Evolutionary conservation across 257 asterid genomes (phyloP), one percentile per base, ranked within the genome.

Genomic region (Galeopsis tetrahit): DNA sequence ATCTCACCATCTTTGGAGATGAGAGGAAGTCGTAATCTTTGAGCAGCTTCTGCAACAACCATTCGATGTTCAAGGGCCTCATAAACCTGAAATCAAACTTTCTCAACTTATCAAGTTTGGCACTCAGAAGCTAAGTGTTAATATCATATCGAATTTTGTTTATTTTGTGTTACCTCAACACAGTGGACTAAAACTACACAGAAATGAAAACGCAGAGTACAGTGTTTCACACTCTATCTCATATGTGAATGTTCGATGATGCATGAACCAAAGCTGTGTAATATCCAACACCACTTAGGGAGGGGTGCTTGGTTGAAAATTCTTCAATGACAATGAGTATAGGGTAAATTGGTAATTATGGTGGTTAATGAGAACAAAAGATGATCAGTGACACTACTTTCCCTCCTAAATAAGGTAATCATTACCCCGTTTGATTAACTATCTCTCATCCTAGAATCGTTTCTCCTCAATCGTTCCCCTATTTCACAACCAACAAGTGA

Each of bases 11-110:
- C 97, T 83, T 88, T 87, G 70, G 97, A 90, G 77, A 94, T 88
- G 36, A 94, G 91, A 13, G 97, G 98, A 82, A 94, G 97, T 90
- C 99, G 84, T 83, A 94, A 83, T 69, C 85, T 89, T 79, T 91
- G 99, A 83, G 97, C 93, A 79, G 99, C 97, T 85, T 94, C 99
- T 9, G 90, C 93, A 67, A 89, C 89, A 72, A 77, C 83, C 86
- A 89, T 78, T 62, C 90, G 80, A 78, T 86, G 93, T 80, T 89
- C 96, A 75, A 89, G 93, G 76, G 88, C 79, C 78, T 86, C 96
- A 48, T 86, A 88, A 61, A 88, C 91, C 95, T 88, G 84, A 68
- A 82, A 78, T 64, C 52, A 65, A 7, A 34, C 28, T 15, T 44
- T 58, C 59, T 70, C 62, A 63, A 56, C 63, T n/a, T 49, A 49